Conservation (phyloP, 1,139 yeast species). For the Saccharomyces hybrid region DNA sequence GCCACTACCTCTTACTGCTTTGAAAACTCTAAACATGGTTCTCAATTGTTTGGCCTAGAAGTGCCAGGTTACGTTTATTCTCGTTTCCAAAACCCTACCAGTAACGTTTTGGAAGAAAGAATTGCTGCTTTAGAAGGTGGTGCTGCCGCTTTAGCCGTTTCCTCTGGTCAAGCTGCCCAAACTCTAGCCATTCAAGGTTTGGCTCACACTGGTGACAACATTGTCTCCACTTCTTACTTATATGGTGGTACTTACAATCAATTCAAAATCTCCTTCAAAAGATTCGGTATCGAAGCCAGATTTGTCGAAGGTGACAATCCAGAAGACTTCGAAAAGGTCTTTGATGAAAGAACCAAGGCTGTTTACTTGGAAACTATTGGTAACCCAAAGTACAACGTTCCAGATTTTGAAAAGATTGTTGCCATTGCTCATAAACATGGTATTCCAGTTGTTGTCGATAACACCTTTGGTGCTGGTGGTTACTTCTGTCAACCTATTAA, state of each 20-base stretch:
- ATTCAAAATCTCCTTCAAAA: constrained; percentile 83
- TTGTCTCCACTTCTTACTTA: constrained; percentile 76
- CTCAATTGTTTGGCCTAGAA: constrained; percentile 77
- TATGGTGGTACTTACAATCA: constrained; percentile 97
- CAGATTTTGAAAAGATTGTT: constrained; percentile 75
- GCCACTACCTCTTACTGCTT: constrained; percentile 83
- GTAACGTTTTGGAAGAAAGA: constrained; percentile 82
- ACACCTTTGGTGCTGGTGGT: constrained; percentile 97
- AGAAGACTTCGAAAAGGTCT: constrained; percentile 61
- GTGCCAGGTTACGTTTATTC: constrained; percentile 81
- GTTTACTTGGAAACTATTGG: constrained; percentile 87
- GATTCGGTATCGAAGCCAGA: constrained; percentile 76
- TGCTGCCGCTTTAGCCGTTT: constrained; percentile 78
- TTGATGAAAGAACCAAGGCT: constrained; percentile 84
- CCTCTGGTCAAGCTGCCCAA: constrained; percentile 96
- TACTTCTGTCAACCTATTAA: constrained; percentile 76
- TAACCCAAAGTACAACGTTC: constrained; percentile 87
- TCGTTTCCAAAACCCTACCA: constrained; percentile 88
- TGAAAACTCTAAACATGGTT: constrained; percentile 83
- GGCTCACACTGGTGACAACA: constrained; percentile 84
- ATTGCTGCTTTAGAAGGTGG: constrained; percentile 91
- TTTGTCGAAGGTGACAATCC: constrained; percentile 73
- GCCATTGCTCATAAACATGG: constrained; percentile 82
- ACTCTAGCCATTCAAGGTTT: constrained; percentile 74
- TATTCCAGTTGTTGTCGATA: constrained; percentile 87